A percentile compares a stretch with the other conserved stretches of the same genome.
These are phyloP conservation scores for Paxillus rubicundulus DNA, from an alignment of 768 basidiomycete genomes.

Conservation along the genomic window DNA sequence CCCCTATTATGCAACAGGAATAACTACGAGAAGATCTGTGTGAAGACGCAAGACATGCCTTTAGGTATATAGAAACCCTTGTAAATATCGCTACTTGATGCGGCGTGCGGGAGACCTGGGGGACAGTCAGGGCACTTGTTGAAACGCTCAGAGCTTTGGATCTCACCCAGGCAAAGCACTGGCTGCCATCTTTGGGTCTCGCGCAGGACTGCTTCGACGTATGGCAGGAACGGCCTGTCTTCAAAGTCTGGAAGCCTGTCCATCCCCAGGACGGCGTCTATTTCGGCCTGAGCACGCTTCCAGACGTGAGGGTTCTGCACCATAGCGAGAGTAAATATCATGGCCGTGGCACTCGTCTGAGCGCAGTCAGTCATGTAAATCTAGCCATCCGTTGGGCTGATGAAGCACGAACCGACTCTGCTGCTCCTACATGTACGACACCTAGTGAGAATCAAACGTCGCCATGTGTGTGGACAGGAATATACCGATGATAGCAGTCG, in stretches of 20 bases:
- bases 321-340: no score
- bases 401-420: no score
- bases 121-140: background rate
- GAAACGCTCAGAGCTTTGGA: background rate
- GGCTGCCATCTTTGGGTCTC: slow-evolving; percentile 14
- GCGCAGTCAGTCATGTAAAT: no score
- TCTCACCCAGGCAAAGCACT: slow-evolving; percentile 1
- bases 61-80: slow-evolving; percentile 49
- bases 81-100: slow-evolving; percentile 39
- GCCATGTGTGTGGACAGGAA: no score
- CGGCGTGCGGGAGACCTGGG: slow-evolving; percentile 18
- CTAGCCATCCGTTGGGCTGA: no score
- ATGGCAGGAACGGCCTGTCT: slow-evolving; percentile 7
- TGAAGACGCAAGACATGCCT: slow-evolving; percentile 24
- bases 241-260: slow-evolving; percentile 10
- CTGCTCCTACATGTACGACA: no score
- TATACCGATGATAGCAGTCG: slow-evolving; percentile 16
- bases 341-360: no score
- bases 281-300: background rate
- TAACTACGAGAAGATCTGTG: background rate
- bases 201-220: slow-evolving; percentile 13
- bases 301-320: no score
- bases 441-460: no score
- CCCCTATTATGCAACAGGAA: background rate
- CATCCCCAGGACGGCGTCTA: slow-evolving; percentile 5